Conservation (phyloP, 345 rosid genomes). For the Euphorbia pulcherrima region DNA sequence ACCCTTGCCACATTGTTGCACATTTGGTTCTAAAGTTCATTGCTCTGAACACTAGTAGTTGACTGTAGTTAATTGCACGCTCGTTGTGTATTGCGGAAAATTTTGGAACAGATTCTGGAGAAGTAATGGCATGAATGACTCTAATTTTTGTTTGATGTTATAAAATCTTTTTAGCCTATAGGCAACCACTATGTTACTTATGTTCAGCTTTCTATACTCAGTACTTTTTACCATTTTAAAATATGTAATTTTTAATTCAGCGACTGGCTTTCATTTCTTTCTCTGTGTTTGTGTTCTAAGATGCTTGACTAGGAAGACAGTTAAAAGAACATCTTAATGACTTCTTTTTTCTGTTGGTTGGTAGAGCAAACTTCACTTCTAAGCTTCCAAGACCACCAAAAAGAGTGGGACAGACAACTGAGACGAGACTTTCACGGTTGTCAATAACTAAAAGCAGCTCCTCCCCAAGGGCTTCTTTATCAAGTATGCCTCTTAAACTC, state of each 20-base stretch:
- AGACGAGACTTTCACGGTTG: constrained; percentile 49
- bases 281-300: background rate
- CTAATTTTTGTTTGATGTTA: no score
- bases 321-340: background rate
- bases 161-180: no score
- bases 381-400: constrained; percentile 57
- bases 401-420: constrained; percentile 38
- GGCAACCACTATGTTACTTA: no score
- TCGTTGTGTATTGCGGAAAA: background rate
- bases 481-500: constrained; percentile 40
- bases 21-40: background rate
- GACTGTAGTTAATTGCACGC: background rate
- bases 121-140: background rate
- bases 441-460: constrained; percentile 48
- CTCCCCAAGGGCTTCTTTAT: constrained; percentile 39
- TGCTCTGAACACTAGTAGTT: background rate
- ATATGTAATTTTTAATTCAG: background rate
- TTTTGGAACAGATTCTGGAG: background rate
- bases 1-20: background rate
- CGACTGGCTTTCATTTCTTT: background rate
- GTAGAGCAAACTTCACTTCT: constrained; percentile 37
- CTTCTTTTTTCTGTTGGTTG: background rate
- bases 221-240: background rate
- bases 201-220: background rate
- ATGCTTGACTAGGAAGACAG: background rate